Base-by-base conservation (phyloP, 2,329 filamentous ascomycete species). In the Xylaria sp. region DNA sequence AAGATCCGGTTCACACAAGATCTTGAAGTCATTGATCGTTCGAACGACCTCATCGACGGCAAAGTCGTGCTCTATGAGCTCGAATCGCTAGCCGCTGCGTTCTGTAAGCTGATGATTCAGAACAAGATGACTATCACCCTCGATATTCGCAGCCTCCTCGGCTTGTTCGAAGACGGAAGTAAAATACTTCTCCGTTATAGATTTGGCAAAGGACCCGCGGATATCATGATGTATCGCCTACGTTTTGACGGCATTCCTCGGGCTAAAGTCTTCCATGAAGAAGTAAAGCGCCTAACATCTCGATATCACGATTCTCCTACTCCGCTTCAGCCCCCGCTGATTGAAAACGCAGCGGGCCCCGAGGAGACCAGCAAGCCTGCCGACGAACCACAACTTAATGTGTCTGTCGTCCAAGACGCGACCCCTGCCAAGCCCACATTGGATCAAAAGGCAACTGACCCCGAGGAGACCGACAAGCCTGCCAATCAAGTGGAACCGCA, bases 141-240 rank as follows among this genome's bases (percentile, higher is more conserved):
- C 4, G 65, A 69, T 49, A 48, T 69, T 5, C 62, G 68, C 16
- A 44, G 55, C 18, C 57, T 65, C 10, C 23, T 67, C 8, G 16
- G 34, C 3, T 30, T 59, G 8, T 42, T 57, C 9, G 10, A n/a
- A 0, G 47, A 49, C 47, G 64, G 61, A 46, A 66, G 63, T 23
- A 52, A 6, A 18, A 49, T 53, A 3, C 52, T 49, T 7, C 23
- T 68, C 30, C 66, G 66, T 23, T 23, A 11, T 54, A 63, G 35
- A 35, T 9, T 51, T 11, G 13, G 18, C 55, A 23, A 35, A 51
- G 6, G 46, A 13, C 11, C 5, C 23, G 19, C 39, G 4, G 23
- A n/a, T 46, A 55, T 63, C 13, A 44, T 30, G 4, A 54, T 60
- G 9, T 57, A 47, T 11, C 34, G 47, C 39, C 46, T 66, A 6